Percentiles rank a stretch among this genome's conserved stretches.
These are phyloP conservation scores for Coccomyxa subellipsoidea DNA, from an alignment of 163 green algal species.

Conservation along the genomic window DNA sequence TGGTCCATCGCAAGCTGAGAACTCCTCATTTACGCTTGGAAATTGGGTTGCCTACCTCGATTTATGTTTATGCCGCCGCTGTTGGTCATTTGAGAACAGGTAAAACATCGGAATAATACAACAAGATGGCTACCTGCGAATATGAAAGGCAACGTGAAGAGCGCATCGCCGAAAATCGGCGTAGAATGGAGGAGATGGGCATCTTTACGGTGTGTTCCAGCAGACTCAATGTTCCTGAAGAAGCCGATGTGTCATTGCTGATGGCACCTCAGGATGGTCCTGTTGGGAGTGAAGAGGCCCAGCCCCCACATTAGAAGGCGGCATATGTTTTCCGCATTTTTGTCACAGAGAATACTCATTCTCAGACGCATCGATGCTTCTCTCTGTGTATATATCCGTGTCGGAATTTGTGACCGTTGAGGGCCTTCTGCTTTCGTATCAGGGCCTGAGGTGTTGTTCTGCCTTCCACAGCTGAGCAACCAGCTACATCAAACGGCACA, in stretches of 20 bases:
- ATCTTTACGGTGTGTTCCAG: slow-evolving; percentile 18
- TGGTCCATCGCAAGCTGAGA: no score
- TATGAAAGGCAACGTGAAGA: slow-evolving; percentile 35
- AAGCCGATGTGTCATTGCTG: background rate
- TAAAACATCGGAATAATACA: background rate
- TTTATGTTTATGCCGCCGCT: no score
- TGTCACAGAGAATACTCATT: no score
- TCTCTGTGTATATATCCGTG: background rate
- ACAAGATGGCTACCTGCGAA: background rate
- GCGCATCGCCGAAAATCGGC: slow-evolving; percentile 39
- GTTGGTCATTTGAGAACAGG: no score
- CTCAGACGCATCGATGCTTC: background rate
- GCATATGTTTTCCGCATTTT: no score
- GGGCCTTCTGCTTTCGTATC: background rate
- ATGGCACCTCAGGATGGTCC: no score
- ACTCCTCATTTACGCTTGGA: no score
- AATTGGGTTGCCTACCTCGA: no score
- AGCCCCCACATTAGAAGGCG: no score
- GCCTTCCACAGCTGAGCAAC: background rate
- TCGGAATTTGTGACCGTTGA: background rate
- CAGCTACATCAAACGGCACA: background rate
- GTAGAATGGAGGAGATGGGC: slow-evolving; percentile 30
- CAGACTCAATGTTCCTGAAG: background rate
- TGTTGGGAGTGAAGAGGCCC: no score
- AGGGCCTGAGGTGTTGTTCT: background rate